Conservation (phyloP, 352 stramenopile genomes). For the Aphanomyces euteiches region DNA sequence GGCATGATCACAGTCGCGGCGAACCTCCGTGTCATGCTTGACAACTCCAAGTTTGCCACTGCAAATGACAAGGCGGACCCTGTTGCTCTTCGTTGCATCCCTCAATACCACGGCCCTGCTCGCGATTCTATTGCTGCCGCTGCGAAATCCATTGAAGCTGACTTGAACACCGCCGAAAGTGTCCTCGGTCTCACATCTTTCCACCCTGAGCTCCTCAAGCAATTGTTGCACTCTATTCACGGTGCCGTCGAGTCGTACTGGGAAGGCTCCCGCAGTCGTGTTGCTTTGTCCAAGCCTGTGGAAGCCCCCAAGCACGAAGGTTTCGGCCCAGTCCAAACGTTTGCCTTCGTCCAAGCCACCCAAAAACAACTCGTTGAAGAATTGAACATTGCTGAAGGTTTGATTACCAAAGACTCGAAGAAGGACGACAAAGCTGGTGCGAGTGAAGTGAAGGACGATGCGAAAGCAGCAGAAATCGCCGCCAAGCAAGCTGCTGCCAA, state of each 20-base stretch:
- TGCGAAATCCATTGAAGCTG: constrained; percentile 67
- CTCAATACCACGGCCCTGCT: constrained; percentile 78
- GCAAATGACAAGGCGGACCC: constrained; percentile 44
- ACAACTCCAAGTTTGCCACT: constrained; percentile 64
- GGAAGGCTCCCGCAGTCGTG: constrained; percentile 50
- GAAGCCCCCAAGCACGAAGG: constrained; percentile 26
- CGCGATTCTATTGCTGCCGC: constrained; percentile 60
- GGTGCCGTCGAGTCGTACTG: constrained; percentile 58
- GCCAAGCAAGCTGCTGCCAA: constrained; percentile 64
- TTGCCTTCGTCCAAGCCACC: constrained; percentile 53
- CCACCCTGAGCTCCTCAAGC: constrained; percentile 66
- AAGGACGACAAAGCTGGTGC: constrained; percentile 44
- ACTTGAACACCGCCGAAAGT: constrained; percentile 53
- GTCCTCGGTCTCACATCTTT: constrained; percentile 35
- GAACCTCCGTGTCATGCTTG: constrained; percentile 84
- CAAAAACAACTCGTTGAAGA: constrained; percentile 45
- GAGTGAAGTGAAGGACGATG: constrained; percentile 53
- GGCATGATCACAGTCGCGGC: constrained; percentile 81
- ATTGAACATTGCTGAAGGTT: constrained; percentile 46
- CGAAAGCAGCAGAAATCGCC: constrained; percentile 48
- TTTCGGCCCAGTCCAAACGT: constrained; percentile 36
- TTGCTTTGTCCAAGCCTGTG: constrained; percentile 30
- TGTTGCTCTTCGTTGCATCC: constrained; percentile 48
- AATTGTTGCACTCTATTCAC: constrained; percentile 47
- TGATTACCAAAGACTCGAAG: constrained; percentile 60